phyloP scores from a whole-genome alignment of 2,329 filamentous ascomycete species.

The Ophiosphaerella narmari region DNA sequence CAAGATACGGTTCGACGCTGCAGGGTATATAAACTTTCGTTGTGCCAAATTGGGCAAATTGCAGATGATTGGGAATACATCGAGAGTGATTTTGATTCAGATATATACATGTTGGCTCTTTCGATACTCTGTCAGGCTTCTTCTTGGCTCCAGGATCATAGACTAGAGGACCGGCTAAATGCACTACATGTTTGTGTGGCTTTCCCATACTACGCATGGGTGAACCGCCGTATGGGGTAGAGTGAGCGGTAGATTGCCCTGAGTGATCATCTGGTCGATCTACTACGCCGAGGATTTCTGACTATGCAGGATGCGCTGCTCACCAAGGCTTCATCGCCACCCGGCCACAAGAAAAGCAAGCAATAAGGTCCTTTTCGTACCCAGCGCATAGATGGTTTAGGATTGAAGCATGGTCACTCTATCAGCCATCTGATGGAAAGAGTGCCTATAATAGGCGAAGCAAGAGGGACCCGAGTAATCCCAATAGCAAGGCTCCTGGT shows the following conservation, averaged over 20 bases:
- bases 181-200: constrained; percentile 21
- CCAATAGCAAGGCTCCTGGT: not conserved
- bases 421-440: no score
- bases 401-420: not conserved
- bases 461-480: no score
- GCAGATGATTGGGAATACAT: constrained; percentile 20
- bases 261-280: constrained; percentile 14
- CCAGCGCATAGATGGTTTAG: not conserved
- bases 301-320: constrained; percentile 6
- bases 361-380: constrained; percentile 5
- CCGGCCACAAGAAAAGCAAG: constrained; percentile 8
- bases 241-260: constrained; percentile 17
- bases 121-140: constrained; percentile 14
- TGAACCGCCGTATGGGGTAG: constrained; percentile 26
- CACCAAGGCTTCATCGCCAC: constrained; percentile 1
- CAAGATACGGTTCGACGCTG: constrained; percentile 13
- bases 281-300: constrained; percentile 8
- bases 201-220: constrained; percentile 19
- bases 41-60: constrained; percentile 18
- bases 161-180: constrained; percentile 41
- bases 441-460: not conserved
- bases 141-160: constrained; percentile 24
- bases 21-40: constrained; percentile 23
- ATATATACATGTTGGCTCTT: constrained; percentile 27
- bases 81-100: constrained; percentile 23